Evolutionary conservation across 1,284 basidiomycete species (phyloP), one percentile per base, ranked within the genome.

Genomic region (Ceratobasidium sp.): DNA sequence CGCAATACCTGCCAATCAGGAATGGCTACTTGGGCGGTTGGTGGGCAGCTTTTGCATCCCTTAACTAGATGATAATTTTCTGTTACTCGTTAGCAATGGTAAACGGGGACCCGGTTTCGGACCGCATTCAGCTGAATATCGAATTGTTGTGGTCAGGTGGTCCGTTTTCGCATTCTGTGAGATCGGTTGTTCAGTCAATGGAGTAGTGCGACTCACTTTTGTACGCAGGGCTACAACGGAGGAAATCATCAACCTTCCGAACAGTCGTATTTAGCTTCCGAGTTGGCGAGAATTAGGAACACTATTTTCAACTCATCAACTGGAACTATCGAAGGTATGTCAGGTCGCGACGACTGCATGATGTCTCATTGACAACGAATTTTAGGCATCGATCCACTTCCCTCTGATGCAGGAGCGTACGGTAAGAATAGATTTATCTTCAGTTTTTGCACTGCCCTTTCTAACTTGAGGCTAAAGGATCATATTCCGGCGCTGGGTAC

Each of bases 61-160:
- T 8, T 39, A 11, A 16, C 29, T 6, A 50, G 9, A 27, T 23
- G 47, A 33, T 21, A 59, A 14, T 6, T 47, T 27, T 27, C 11
- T 11, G 33, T 5, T 39, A 13, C n/a, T n/a, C n/a, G n/a, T n/a
- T 56, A 88, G 88, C 87, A 1, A 88, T 86, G 82, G 77, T 85
- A 27, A 83, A 84, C 9, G 88, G 89, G 0, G 85, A 85, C 14
- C 84, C 84, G 0, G 73, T 75, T 1, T 81, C 83, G 47, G 88
- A 90, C 75, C 78, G 78, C 2, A 85, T 82, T 5, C 86, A 87
- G 72, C 77, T 90, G 46, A 90, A 90, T 74, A 86, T 90, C 54
- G 88, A 90, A 74, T 85, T 85, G 13, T 78, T 90, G 11, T 90
- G 89, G 88, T 82, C 85, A 30, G 88, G 88, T n/a, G 88, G 88